A percentile compares a stretch with the other conserved stretches of the same genome.
Evolutionary conservation across 2,329 filamentous ascomycete genomes (phyloP).

Genomic region (Fusarium sublunatum): DNA sequence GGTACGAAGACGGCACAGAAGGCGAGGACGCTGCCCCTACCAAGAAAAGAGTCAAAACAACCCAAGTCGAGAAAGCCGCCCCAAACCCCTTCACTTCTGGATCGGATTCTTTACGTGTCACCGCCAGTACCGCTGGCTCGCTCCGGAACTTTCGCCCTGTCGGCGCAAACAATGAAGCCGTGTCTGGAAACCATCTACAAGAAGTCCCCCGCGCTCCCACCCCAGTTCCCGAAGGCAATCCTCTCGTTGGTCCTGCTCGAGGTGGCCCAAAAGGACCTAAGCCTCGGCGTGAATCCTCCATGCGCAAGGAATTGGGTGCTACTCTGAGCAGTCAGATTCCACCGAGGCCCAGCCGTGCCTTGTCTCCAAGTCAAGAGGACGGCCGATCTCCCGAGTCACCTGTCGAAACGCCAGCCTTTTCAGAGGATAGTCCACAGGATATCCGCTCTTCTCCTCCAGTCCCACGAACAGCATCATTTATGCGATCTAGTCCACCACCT

Average conservation of each 20-base stretch:
- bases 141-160: constrained; percentile 85
- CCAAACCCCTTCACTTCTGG: constrained; percentile 77
- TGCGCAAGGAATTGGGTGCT: constrained; percentile 62
- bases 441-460: constrained; percentile 93
- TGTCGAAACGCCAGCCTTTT: constrained; percentile 63
- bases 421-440: constrained; percentile 78
- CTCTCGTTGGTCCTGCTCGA: constrained; percentile 47
- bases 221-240: constrained; percentile 69
- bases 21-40: constrained; percentile 63
- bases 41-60: constrained; percentile 82
- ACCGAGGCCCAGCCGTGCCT: constrained; percentile 53
- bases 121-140: constrained; percentile 89
- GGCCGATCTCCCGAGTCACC: constrained; percentile 66
- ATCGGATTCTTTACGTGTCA: constrained; percentile 85
- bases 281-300: constrained; percentile 70
- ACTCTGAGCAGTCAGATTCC: constrained; percentile 59
- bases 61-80: constrained; percentile 77
- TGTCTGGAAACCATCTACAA: constrained; percentile 67
- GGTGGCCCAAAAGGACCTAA: constrained; percentile 46
- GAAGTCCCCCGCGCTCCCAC: constrained; percentile 82
- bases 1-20: constrained; percentile 75
- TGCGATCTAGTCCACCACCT: constrained; percentile 70
- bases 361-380: constrained; percentile 61
- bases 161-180: constrained; percentile 59
- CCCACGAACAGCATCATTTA: constrained; percentile 68